Percentiles rank a stretch among this genome's conserved stretches.
Evolutionary conservation across 2,329 filamentous ascomycete species (phyloP).

Genomic region (Exophiala sideris): DNA sequence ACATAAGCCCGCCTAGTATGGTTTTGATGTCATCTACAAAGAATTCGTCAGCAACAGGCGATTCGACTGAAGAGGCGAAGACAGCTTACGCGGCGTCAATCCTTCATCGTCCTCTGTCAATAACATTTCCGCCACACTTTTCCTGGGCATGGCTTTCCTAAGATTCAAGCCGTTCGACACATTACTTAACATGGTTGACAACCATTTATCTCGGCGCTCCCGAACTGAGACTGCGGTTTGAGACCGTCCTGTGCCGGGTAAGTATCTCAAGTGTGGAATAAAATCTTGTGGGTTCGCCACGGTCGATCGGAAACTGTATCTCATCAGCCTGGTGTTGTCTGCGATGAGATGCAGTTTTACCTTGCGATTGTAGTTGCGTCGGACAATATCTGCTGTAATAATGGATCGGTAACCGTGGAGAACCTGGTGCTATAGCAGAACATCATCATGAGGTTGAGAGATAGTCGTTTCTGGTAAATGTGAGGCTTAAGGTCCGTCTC

Average conservation of each 20-base stretch:
- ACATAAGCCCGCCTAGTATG: background rate
- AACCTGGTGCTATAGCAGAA: constrained; percentile 1
- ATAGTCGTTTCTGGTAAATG: background rate
- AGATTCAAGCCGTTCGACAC: too few relatives aligned
- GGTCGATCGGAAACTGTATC: constrained; percentile 1
- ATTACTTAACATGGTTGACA: too few relatives aligned
- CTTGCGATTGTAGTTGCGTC: background rate
- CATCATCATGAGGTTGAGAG: constrained; percentile 3
- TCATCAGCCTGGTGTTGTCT: background rate
- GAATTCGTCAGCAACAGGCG: background rate
- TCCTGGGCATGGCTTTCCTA: too few relatives aligned
- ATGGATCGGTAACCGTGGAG: background rate
- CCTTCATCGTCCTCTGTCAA: background rate
- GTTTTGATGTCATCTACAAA: background rate
- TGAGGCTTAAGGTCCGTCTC: background rate
- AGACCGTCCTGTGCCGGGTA: background rate
- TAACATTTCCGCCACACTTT: too few relatives aligned
- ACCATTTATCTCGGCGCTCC: background rate
- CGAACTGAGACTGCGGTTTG: background rate
- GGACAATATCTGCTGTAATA: background rate
- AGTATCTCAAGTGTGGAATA: background rate
- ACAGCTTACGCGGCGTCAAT: background rate
- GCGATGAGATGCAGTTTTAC: background rate
- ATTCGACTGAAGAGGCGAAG: background rate
- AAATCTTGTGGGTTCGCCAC: background rate